A percentile compares a stretch with the other conserved stretches of the same genome.
Conservation (phyloP, 306 rosid genomes). For the Vachellia collinsii region DNA sequence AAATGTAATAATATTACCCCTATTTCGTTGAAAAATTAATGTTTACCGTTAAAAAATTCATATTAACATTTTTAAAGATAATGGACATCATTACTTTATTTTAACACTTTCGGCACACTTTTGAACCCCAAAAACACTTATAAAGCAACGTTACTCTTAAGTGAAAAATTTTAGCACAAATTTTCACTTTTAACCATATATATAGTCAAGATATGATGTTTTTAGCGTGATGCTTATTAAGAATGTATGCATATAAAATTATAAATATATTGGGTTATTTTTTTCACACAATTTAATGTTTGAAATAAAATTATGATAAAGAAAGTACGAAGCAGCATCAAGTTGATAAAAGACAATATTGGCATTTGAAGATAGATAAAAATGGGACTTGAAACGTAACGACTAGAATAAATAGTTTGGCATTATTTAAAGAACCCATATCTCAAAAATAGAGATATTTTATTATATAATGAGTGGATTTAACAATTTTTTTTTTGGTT, state of each 20-base stretch:
- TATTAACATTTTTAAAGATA: no score
- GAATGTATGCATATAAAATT: not conserved
- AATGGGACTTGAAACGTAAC: not conserved
- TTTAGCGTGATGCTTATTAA: no score
- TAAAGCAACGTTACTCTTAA: no score
- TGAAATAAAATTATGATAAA: not conserved
- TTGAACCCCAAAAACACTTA: no score
- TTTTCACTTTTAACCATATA: no score
- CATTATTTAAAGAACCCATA: not conserved
- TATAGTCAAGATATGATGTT: no score
- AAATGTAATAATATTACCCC: no score
- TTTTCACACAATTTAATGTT: not conserved
- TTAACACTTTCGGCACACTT: no score
- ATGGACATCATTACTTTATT: no score
- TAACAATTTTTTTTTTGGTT: not conserved
- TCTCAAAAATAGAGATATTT: not conserved
- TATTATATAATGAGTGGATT: constrained; percentile 8
- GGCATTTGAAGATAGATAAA: not conserved
- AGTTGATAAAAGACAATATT: constrained; percentile 1
- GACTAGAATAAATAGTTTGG: constrained; percentile 17
- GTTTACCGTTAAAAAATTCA: no score
- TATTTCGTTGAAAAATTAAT: no score
- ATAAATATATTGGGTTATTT: not conserved
- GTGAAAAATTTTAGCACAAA: no score
- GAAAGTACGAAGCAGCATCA: not conserved